phyloP scores from a whole-genome alignment of 257 asterid species.

The Handroanthus guayacan region DNA sequence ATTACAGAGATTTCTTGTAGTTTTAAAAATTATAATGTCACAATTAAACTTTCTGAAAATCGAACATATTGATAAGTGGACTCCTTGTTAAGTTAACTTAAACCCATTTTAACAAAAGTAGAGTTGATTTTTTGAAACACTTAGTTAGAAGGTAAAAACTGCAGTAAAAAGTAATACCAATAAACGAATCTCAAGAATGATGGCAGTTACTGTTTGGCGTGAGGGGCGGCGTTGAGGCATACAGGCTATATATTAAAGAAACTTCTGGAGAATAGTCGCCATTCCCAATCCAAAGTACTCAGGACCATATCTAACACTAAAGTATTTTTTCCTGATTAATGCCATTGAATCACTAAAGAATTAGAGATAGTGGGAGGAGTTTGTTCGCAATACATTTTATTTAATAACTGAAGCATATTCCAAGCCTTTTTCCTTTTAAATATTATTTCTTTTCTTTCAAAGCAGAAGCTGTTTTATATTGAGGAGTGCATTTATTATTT shows the following conservation, averaged over 20 bases:
- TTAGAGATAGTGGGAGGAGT: conserved; percentile 4
- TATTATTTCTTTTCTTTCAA: not conserved
- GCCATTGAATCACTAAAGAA: conserved; percentile 26
- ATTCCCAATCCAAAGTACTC: not conserved
- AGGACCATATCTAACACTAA: not conserved
- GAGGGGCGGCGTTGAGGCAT: not conserved
- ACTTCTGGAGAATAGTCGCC: conserved; percentile 17
- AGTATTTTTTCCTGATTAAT: conserved; percentile 18
- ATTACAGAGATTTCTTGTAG: too few relatives aligned
- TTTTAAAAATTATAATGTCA: too few relatives aligned
- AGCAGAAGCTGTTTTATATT: not conserved
- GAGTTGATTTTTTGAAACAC: too few relatives aligned
- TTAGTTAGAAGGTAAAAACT: too few relatives aligned
- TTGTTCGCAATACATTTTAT: not conserved
- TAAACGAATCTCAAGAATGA: too few relatives aligned
- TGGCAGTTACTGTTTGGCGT: not conserved
- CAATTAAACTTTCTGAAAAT: too few relatives aligned
- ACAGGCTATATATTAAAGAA: conserved; percentile 2
- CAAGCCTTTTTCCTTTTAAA: not conserved
- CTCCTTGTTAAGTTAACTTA: too few relatives aligned
- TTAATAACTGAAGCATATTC: not conserved
- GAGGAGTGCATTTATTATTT: too few relatives aligned
- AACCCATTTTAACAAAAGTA: too few relatives aligned
- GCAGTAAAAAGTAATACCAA: too few relatives aligned
- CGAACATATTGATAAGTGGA: too few relatives aligned